Base-by-base conservation (phyloP, 495 filamentous ascomycete genomes). In the Aspergillus funiculosus region DNA sequence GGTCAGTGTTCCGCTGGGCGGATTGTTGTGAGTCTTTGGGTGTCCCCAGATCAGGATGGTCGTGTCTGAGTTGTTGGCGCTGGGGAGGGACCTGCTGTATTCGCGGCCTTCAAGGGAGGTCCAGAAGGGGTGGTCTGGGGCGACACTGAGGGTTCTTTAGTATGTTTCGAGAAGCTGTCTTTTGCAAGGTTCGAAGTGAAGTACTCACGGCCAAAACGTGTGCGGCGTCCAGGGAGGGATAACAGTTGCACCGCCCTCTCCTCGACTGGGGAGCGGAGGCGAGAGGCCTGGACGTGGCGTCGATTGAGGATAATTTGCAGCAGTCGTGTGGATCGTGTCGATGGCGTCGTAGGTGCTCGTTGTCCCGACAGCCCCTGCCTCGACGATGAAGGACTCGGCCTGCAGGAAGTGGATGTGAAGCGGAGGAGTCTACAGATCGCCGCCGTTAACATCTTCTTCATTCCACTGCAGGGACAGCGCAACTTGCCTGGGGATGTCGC, bases 341-440 rank as follows among this genome's bases (percentile, higher is more conserved):
- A 50, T 29, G 8, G n/a, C 5, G 14, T 50, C 46, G 39, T 50
- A 50, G 22, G 46, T 50, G 8, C 30, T 37, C 3, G 39, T 50
- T 2, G 46, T 50, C 2, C 46, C 46, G 22, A 43, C 29, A n/a
- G 46, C 46, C 0, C 39, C 39, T 2, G 39, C 31, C n/a, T 42
- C 39, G 13, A 50, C 39, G 6, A 50, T 36, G n/a, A 50, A 50
- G 1, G 39, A 43, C 21, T 50, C 46, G 39, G 17, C 30, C 21
- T 50, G 46, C 17, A 22, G 7, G 39, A 43, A 50, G 29, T 50
- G 46, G 15, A 50, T 42, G 19, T 50, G 46, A 0, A 50, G n/a
- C 6, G 46, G 46, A 13, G 46, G 46, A n/a, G n/a, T n/a, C n/a
- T n/a, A n/a, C n/a, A n/a, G n/a, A n/a, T n/a, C n/a, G n/a, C n/a